These are phyloP conservation scores for Entoloma clypeatum DNA, from an alignment of 1,284 basidiomycete species.

Conservation along the genomic window DNA sequence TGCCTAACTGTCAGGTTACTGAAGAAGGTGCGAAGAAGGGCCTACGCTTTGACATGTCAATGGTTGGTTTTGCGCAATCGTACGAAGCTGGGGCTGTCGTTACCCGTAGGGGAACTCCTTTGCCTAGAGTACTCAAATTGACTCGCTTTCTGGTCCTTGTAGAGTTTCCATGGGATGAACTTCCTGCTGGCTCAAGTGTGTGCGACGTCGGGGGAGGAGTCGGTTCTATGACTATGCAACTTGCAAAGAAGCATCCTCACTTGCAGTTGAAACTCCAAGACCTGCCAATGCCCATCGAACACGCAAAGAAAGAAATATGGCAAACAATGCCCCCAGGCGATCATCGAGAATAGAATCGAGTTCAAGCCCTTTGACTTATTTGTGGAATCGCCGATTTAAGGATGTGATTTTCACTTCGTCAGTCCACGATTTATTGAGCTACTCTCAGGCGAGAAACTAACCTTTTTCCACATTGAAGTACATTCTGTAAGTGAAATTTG, in stretches of 20 bases:
- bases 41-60: slow-evolving; percentile 18
- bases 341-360: slow-evolving; percentile 24
- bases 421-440: slow-evolving; percentile 9
- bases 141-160: no score
- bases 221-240: slow-evolving; percentile 40
- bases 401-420: slow-evolving; percentile 31
- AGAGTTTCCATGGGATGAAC: slow-evolving; percentile 44
- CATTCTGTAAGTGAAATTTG: slow-evolving; percentile 15
- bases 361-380: slow-evolving; percentile 30
- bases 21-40: slow-evolving; percentile 13
- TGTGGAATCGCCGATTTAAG: slow-evolving; percentile 22
- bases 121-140: no score
- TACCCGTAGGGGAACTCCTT: no score
- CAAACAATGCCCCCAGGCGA: slow-evolving; percentile 25
- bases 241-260: slow-evolving; percentile 38
- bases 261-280: slow-evolving; percentile 47
- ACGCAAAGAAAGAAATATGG: slow-evolving; percentile 33
- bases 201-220: slow-evolving; percentile 49
- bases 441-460: neutral
- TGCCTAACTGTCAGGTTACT: neutral
- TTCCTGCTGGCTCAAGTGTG: slow-evolving; percentile 33
- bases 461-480: slow-evolving; percentile 15
- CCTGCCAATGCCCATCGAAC: slow-evolving; percentile 32
- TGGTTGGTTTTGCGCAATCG: slow-evolving; percentile 20
- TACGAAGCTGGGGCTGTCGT: slow-evolving; percentile 16